Evolutionary conservation across 179 eudicot genomes (phyloP), one percentile per base, ranked within the genome.

Genomic region (Silene coronaria): DNA sequence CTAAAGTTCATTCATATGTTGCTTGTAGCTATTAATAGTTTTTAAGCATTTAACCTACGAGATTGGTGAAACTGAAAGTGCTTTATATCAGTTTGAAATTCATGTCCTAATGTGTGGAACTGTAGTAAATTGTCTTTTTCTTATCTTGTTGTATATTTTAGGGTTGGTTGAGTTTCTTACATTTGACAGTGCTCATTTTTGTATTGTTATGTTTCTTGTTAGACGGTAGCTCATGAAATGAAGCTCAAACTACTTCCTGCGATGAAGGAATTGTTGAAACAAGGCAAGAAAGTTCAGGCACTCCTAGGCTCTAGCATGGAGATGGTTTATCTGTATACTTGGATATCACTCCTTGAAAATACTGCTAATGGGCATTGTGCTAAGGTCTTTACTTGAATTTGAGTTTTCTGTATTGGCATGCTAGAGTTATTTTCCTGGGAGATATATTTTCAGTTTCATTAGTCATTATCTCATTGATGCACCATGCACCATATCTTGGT

Each of bases 261-360:
- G 63, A 82, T 93, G 86, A 87, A 82, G 78, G 88, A 91, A 58
- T 71, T 89, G 70, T 58, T 88, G 77, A 85, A 80, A 77, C 83
- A 83, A 58, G 91, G 95, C 26, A 80, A 84, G 85, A 88, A 89
- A 80, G 84, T 88, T 82, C 95, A 87, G 69, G 80, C 86, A 74
- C 77, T 93, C 80, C 88, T 87, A n/a, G n/a, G n/a, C n/a, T n/a
- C n/a, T n/a, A 85, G 95, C 95, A 57, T 93, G 98, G 98, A 86
- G 90, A 77, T 93, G 98, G 97, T 89, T 82, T 77, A 85, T 91
- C 32, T 86, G 90, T 75, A 78, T 93, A 60, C 85, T 91, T 53
- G 97, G 95, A 79, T 81, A 88, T 70, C 84, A 85, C 82, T 87
- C 86, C 32, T 53, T 84, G 72, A 89, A 88, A 48, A 8, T 17